Percentiles rank a stretch among this genome's conserved stretches.
Evolutionary conservation across 2,329 filamentous ascomycete species (phyloP).

Genomic region (Annulohypoxylon truncatum): DNA sequence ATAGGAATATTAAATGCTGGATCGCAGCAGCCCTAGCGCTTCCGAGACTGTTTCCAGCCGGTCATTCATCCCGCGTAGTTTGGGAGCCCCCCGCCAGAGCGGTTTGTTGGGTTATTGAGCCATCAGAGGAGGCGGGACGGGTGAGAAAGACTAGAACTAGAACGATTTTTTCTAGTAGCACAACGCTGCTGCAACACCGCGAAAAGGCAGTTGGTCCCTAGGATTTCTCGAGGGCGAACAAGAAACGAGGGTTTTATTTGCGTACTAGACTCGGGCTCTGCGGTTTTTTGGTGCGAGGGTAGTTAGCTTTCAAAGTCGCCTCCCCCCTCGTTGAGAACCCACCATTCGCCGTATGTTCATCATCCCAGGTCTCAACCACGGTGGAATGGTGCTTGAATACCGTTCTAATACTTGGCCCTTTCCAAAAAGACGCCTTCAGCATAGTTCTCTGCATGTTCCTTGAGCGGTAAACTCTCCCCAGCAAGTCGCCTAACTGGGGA

Average conservation of each 20-base stretch:
- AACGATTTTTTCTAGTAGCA: conserved; percentile 45
- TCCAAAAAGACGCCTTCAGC: conserved; percentile 41
- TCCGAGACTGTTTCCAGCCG: conserved; percentile 39
- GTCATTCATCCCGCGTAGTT: conserved; percentile 35
- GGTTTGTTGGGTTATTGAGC: conserved; percentile 30
- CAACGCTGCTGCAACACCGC: conserved; percentile 46
- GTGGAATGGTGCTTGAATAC: conserved; percentile 42
- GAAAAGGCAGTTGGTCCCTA: conserved; percentile 37
- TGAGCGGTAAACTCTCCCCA: conserved; percentile 53
- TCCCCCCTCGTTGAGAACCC: conserved; percentile 36
- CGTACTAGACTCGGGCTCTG: conserved; percentile 41
- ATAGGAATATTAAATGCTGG: conserved; percentile 43
- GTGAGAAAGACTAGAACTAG: conserved; percentile 35
- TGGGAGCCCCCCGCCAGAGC: conserved; percentile 33
- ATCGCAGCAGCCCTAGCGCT: conserved; percentile 30
- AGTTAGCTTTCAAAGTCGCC: conserved; percentile 41
- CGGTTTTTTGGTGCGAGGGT: conserved; percentile 45
- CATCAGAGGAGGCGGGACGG: conserved; percentile 34
- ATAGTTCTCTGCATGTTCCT: conserved; percentile 56
- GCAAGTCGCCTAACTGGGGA: conserved; percentile 54
- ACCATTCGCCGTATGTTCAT: conserved; percentile 45
- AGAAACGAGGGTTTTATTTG: conserved; percentile 39
- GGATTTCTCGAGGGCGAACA: conserved; percentile 42
- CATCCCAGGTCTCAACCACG: conserved; percentile 40
- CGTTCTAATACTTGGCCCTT: conserved; percentile 43